Base-by-base conservation (phyloP, 129 eudicot species). In the Logfia minima region DNA sequence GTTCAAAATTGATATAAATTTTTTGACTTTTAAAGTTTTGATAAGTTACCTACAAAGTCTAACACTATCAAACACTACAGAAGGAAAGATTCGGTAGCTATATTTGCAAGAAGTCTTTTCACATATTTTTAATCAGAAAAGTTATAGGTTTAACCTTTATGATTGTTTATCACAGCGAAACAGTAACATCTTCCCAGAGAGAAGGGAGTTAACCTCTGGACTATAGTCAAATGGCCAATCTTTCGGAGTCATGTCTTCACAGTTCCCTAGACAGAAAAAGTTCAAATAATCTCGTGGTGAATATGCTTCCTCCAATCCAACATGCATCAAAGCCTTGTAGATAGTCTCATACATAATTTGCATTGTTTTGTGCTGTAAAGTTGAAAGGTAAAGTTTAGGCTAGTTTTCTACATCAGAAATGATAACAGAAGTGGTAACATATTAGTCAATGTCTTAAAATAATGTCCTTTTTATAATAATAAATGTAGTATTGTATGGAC, bases 301-400 rank as follows among this genome's bases (percentile, higher is more conserved):
- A 45, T 77, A 81, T 21, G 96, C 88, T 71, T 87, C 91, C 81
- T 90, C 97, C 32, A 93, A 87, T 66, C 97, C 97, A 58, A 86
- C 97, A 77, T 93, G 96, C 53, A 87, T 80, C 37, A 93, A 74
- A 81, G 98, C 97, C 72, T 88, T 89, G 83, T 87, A 81, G 48
- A 93, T 93, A 6, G 91, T 88, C 82, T 93, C 98, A 66, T 93
- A 93, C 96, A 93, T 93, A 96, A 93, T 93, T 93, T 93, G 95
- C 96, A 93, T 93, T 41, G 98, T 93, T 81, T 93, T 93, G 70
- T 93, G 76, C 97, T 93, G 92, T 64, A 72, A 74, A 26, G 21
- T 58, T 43, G 39, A n/a, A 34, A 18, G 18, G 24, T 8, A 13
- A 52, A 5, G 18, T 5, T 62, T 29, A 62, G 37, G 16, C 65